A percentile compares a stretch with the other conserved stretches of the same genome.
Conservation (phyloP, 148 eudicot species). For the Vaccinium corymbosum region DNA sequence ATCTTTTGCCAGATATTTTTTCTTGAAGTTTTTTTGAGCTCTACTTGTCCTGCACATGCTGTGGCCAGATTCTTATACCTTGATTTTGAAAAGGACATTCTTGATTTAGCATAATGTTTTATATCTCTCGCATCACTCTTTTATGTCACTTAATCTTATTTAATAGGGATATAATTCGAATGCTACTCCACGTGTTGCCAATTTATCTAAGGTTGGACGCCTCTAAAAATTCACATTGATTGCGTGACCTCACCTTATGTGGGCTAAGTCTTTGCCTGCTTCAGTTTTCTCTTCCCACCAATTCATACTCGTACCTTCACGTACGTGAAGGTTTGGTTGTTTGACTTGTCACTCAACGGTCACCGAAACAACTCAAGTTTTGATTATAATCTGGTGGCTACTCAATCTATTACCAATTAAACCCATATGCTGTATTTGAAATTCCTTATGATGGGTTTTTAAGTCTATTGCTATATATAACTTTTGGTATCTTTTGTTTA, state of each 20-base stretch:
- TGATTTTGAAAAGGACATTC: background rate
- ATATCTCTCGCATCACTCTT: background rate
- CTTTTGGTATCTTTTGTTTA: background rate
- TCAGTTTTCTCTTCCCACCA: background rate
- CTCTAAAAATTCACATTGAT: background rate
- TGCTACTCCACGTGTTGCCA: background rate
- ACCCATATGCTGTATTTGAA: too few relatives aligned
- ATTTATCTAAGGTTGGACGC: background rate
- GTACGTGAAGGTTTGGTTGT: background rate
- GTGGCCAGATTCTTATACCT: background rate
- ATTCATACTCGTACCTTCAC: background rate
- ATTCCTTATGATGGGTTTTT: too few relatives aligned
- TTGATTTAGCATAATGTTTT: background rate
- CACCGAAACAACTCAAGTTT: background rate
- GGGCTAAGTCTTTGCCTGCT: too few relatives aligned
- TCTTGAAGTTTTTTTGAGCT: background rate
- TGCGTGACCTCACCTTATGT: background rate
- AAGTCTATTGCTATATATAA: too few relatives aligned
- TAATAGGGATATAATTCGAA: background rate
- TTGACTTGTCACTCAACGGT: background rate
- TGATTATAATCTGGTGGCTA: too few relatives aligned
- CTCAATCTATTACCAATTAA: background rate
- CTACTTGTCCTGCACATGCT: background rate
- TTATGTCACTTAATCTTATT: background rate
- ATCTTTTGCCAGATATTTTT: background rate